Evolutionary conservation across 148 eudicot species (phyloP), one percentile per base, ranked within the genome.

Genomic region (Persicaria tinctoria): DNA sequence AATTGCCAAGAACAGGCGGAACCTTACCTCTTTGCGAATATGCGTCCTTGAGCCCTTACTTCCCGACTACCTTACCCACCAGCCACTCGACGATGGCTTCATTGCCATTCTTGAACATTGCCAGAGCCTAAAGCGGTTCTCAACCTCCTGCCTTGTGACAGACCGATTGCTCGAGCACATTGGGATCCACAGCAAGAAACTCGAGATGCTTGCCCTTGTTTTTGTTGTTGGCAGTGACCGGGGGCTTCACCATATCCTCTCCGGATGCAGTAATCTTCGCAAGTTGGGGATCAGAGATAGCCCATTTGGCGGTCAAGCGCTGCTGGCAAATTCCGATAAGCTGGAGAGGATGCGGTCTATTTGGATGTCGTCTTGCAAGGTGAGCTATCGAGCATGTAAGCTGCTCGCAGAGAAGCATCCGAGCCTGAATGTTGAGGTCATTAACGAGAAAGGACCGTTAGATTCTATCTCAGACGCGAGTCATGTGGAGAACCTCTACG

Each of bases 191-290:
- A 96, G 89, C 16, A 92, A 87, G 81, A 92, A 89, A 56, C 80
- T 95, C 44, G 97, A 92, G 85, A 87, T 95, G 97, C 92, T 95
- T 17, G 89, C 96, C 1, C 68, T 95, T 76, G 96, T 94, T 4
- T 92, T 95, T 74, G 96, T 92, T 0, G 99, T 96, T 54, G 87
- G 89, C 12, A 86, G 86, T 75, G 97, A 92, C 75, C 49, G 83
- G 83, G 99, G 97, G 54, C 86, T 95, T 17, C 93, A 90, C 73
- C 80, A 84, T 59, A 75, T 95, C 44, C 73, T 95, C 53, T 89
- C 93, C 0, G 99, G 99, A 23, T 95, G 99, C 68, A 90, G 87
- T 20, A 90, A 81, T 74, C 86, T 95, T 13, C 75, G 88, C 66
- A 95, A 90, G 73, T 84, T 95, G n/a, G 92, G 96, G 92, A 23